phyloP scores from a whole-genome alignment of 495 filamentous ascomycete species.

The Baudoinia panamericana region DNA sequence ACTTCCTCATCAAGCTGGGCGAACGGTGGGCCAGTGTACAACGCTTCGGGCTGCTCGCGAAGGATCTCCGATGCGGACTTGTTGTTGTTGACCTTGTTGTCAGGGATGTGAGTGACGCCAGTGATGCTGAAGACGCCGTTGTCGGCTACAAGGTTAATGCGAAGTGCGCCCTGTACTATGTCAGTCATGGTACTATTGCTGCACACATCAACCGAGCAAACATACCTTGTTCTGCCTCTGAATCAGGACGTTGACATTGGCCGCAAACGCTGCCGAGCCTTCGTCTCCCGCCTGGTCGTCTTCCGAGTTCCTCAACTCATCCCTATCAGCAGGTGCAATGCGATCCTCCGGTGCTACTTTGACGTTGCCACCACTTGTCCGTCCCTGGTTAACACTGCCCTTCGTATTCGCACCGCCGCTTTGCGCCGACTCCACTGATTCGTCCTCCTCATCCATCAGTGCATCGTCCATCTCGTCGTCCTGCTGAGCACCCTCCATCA shows the following conservation, averaged over 20 bases:
- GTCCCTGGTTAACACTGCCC: constrained; percentile 39
- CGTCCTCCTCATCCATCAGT: constrained; percentile 31
- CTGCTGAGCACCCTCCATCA: constrained; percentile 40
- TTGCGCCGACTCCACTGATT: constrained; percentile 26
- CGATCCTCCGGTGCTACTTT: constrained; percentile 46
- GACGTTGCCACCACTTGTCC: constrained; percentile 35
- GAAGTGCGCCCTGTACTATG: constrained; percentile 48
- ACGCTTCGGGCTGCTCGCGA: constrained; percentile 11
- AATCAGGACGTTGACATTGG: constrained; percentile 71
- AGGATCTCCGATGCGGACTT: constrained; percentile 44
- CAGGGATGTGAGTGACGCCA: constrained; percentile 75
- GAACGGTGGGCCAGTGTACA: constrained; percentile 89
- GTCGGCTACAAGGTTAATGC: constrained; percentile 75
- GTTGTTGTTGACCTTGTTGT: constrained; percentile 55
- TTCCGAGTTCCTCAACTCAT: constrained; percentile 36
- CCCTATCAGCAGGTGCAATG: constrained; percentile 44
- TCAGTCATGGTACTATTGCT: constrained; percentile 1
- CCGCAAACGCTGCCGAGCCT: constrained; percentile 47
- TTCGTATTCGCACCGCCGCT: constrained; percentile 42
- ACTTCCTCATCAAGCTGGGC: constrained; percentile 91
- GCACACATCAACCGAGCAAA: background rate
- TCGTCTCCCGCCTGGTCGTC: constrained; percentile 7
- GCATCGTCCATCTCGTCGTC: constrained; percentile 32
- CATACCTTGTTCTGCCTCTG: constrained; percentile 55
- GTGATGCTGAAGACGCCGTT: constrained; percentile 82